These are phyloP conservation scores for Microcera coccophila DNA, from an alignment of 2,329 filamentous ascomycete genomes.

Conservation along the genomic window DNA sequence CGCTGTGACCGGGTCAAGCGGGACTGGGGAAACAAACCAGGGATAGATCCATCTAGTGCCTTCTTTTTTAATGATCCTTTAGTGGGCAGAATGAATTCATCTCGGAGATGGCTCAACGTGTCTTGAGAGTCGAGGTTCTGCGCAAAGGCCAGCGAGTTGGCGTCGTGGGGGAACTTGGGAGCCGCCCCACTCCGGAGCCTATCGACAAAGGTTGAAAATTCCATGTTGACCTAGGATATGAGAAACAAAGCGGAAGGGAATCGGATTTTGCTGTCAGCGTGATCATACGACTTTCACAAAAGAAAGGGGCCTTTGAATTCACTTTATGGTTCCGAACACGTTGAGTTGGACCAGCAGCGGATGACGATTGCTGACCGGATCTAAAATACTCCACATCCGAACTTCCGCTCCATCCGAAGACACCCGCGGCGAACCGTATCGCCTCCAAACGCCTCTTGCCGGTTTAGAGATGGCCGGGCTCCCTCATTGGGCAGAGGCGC, in stretches of 20 bases:
- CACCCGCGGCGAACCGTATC: constrained; percentile 2
- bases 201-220: constrained; percentile 37
- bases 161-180: constrained; percentile 46
- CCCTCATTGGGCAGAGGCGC: constrained; percentile 11
- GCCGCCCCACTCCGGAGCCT: constrained; percentile 39
- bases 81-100: constrained; percentile 74
- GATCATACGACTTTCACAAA: constrained; percentile 22
- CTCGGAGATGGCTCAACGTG: constrained; percentile 55
- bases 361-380: too few relatives aligned
- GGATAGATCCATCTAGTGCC: constrained; percentile 46
- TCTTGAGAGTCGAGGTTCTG: constrained; percentile 56
- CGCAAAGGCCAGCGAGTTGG: constrained; percentile 47
- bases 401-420: constrained; percentile 24
- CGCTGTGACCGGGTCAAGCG: too few relatives aligned
- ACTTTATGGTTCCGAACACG: constrained; percentile 22
- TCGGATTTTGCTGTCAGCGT: neutral
- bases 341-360: constrained; percentile 3
- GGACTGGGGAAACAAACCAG: constrained; percentile 37
- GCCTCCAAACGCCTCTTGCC: constrained; percentile 13
- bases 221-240: constrained; percentile 30
- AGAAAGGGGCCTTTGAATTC: constrained; percentile 21
- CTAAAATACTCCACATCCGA: constrained; percentile 24
- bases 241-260: neutral
- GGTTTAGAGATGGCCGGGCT: constrained; percentile 7
- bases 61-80: constrained; percentile 66